Base-by-base conservation (phyloP, 1,284 basidiomycete species). In the Coniophora puteana region DNA sequence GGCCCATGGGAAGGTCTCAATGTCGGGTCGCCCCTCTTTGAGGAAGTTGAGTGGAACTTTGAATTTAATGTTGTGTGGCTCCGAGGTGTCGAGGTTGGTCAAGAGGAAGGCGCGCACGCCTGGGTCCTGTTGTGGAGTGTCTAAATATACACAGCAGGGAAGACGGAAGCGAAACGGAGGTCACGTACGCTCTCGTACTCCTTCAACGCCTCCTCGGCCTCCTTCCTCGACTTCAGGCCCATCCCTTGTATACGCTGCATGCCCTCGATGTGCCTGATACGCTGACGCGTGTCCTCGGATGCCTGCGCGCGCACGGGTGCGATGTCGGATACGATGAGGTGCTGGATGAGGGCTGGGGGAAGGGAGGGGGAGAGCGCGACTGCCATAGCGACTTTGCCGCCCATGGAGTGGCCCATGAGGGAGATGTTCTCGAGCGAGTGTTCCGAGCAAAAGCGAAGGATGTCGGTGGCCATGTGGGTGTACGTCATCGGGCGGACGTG, bases 381-480 rank as follows among this genome's bases (percentile, higher is more conserved):
- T 1, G 83, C 59, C 88, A 91, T 91, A 0, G 84, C 87, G 1
- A 81, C 86, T 62, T 94, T 94, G 11, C 92, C 92, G 43, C 92
- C 91, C 89, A 93, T 91, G 2, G 89, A 93, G 55, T 93, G 91
- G 0, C 90, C 92, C 6, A 92, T 67, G 3, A 93, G 69, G 0
- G 80, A 74, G 18, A 89, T 70, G n/a, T 84, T 67, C 2, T 66
- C 65, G 25, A 88, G 61, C 0, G 66, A 67, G 40, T 76, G 72
- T 23, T 63, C 59, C 10, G 66, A 53, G 38, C 78, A 73, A 51
- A 87, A 85, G 40, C 76, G 66, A 10, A 81, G 58, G 21, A 92
- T 72, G 51, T 92, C 89, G 8, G 62, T 57, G 2, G 88, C 88
- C 83, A 92, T 85, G 38, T 76, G 66, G 16, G 63, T 52, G 51